Evolutionary conservation across 768 basidiomycete species (phyloP).

Genomic region (Clitopilus passeckerianus): DNA sequence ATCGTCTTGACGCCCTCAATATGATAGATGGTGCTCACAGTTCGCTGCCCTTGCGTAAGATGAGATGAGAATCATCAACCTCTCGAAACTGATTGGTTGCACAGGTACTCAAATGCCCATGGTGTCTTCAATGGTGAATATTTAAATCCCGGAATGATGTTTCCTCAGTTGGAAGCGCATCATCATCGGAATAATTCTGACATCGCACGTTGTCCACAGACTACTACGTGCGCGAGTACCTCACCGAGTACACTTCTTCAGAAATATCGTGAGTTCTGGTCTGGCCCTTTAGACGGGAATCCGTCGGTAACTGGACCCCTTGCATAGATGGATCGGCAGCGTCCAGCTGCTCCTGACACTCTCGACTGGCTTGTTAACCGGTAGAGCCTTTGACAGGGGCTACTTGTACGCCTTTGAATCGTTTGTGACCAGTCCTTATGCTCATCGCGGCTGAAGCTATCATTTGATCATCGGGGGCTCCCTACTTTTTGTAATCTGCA

Average conservation of each 20-base stretch:
- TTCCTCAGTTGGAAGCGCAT: slow-evolving; percentile 12
- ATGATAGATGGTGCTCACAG: slow-evolving; percentile 32
- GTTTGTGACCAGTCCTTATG: background rate
- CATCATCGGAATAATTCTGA: slow-evolving; percentile 3
- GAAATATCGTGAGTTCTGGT: slow-evolving; percentile 29
- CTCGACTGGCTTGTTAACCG: slow-evolving; percentile 37
- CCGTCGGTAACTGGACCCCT: slow-evolving; percentile 3
- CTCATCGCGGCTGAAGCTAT: slow-evolving; percentile 22
- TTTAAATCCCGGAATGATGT: too few relatives aligned
- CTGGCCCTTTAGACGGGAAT: background rate
- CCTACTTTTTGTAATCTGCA: slow-evolving; percentile 35
- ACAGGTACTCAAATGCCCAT: slow-evolving; percentile 30
- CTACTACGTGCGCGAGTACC: slow-evolving; percentile 34
- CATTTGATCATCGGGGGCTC: slow-evolving; percentile 39
- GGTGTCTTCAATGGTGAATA: slow-evolving; percentile 27
- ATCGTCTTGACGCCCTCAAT: background rate
- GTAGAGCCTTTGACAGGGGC: slow-evolving; percentile 47
- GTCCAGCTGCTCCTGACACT: slow-evolving; percentile 42
- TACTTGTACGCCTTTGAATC: slow-evolving; percentile 33
- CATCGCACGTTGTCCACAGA: slow-evolving; percentile 16
- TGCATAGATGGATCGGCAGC: slow-evolving; percentile 38
- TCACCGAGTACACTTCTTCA: slow-evolving; percentile 26
- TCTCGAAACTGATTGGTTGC: background rate
- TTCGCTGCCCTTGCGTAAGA: slow-evolving; percentile 38
- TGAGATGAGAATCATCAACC: background rate